Evolutionary conservation across 768 basidiomycete species (phyloP).

Genomic region (Podaxis sp.): DNA sequence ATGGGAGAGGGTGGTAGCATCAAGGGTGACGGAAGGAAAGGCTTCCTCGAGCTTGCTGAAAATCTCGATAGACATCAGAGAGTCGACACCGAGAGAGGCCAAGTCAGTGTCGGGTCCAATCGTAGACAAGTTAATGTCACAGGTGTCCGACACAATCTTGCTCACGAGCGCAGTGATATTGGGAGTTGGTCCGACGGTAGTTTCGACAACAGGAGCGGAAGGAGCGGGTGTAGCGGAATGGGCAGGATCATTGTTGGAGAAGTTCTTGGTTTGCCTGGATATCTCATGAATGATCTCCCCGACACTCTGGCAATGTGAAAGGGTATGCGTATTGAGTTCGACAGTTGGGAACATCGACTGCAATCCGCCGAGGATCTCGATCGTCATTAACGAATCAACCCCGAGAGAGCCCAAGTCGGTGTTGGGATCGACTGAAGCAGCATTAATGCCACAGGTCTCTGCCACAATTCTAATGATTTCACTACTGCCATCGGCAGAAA

Average conservation of each 20-base stretch:
- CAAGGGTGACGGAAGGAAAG: conserved; percentile 9
- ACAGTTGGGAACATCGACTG: conserved; percentile 31
- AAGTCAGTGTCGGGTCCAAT: conserved; percentile 11
- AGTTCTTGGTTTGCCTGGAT: conserved; percentile 16
- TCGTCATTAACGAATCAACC: conserved; percentile 62
- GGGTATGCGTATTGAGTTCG: conserved; percentile 26
- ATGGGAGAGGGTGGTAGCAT: conserved; percentile 2
- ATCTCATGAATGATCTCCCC: conserved; percentile 33
- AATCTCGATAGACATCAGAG: conserved; percentile 16
- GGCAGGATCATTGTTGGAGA: neutral
- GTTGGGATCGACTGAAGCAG: conserved; percentile 30
- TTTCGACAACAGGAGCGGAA: neutral
- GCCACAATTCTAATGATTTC: conserved; percentile 38
- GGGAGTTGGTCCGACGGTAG: neutral
- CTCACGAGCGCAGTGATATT: conserved; percentile 2
- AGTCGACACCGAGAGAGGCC: conserved; percentile 13
- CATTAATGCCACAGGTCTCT: conserved; percentile 39
- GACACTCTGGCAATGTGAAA: conserved; percentile 35
- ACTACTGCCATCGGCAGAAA: conserved; percentile 20
- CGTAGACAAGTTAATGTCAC: neutral
- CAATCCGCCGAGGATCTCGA: conserved; percentile 48
- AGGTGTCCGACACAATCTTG: conserved; percentile 7
- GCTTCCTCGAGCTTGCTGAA: conserved; percentile 11
- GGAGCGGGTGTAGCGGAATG: neutral
- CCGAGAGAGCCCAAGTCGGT: conserved; percentile 52